A percentile compares a stretch with the other conserved stretches of the same genome.
Conservation (phyloP, 257 asterid species). For the Verbascum thapsus region DNA sequence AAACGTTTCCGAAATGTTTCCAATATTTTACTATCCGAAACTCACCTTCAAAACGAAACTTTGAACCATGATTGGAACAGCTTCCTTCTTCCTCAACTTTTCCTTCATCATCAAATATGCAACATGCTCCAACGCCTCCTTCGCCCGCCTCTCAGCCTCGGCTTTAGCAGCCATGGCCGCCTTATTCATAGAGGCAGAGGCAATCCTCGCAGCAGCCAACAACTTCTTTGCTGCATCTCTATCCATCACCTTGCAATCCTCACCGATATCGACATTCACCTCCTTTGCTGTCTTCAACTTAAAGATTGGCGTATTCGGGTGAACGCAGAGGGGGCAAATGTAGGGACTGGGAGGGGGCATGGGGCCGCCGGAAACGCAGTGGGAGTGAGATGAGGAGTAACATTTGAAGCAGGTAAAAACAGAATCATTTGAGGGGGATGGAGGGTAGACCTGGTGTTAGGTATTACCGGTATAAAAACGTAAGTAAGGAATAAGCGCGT, state of each 20-base stretch:
- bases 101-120: constrained; percentile 56
- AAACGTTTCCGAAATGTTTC: too few relatives aligned
- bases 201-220: constrained; percentile 75
- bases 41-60: too few relatives aligned
- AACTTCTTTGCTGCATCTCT: constrained; percentile 56
- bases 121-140: constrained; percentile 66
- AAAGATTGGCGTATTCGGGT: constrained; percentile 52
- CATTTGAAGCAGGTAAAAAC: constrained; percentile 61
- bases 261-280: constrained; percentile 1
- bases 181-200: constrained; percentile 55
- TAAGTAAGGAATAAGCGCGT: too few relatives aligned
- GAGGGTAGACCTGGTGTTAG: constrained; percentile 69
- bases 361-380: constrained; percentile 49
- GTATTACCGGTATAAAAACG: too few relatives aligned
- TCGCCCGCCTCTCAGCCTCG: constrained; percentile 76
- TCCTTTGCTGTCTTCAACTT: constrained; percentile 40
- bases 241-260: constrained; percentile 61
- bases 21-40: too few relatives aligned
- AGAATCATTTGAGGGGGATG: constrained; percentile 46
- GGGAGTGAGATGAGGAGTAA: constrained; percentile 64
- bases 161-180: constrained; percentile 57
- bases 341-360: constrained; percentile 47
- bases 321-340: constrained; percentile 71
- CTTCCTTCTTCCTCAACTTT: constrained; percentile 52
- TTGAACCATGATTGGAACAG: too few relatives aligned